Percentiles rank a stretch among this genome's conserved stretches.
These are phyloP conservation scores for Neonectria neomacrospora DNA, from an alignment of 2,329 filamentous ascomycete genomes.

Conservation along the genomic window DNA sequence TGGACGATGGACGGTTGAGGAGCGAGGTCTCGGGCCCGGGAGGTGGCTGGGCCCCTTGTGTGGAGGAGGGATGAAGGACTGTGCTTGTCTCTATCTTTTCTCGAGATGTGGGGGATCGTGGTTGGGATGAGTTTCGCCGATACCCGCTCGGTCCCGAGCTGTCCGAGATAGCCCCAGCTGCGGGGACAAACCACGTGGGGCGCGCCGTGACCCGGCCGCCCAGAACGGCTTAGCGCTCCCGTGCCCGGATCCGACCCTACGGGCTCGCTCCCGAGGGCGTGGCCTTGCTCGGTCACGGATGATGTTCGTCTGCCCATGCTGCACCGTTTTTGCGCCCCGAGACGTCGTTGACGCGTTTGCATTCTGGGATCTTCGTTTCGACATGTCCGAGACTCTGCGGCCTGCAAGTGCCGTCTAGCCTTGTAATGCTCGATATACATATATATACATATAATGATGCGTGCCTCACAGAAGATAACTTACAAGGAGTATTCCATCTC, in stretches of 20 bases:
- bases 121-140: neutral
- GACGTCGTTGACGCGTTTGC: neutral
- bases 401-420: neutral
- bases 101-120: neutral
- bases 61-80: constrained; percentile 7
- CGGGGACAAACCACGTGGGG: constrained; percentile 3
- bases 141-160: constrained; percentile 26
- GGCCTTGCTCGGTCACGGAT: neutral
- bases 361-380: neutral
- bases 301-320: neutral
- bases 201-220: constrained; percentile 5
- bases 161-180: neutral
- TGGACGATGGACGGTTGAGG: neutral
- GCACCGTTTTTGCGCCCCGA: neutral
- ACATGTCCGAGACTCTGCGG: neutral
- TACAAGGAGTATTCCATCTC: neutral
- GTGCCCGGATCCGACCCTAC: constrained; percentile 34
- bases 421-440: neutral
- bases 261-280: constrained; percentile 27
- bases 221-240: constrained; percentile 36
- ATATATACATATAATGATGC: too few relatives aligned
- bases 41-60: neutral
- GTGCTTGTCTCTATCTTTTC: too few relatives aligned
- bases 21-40: constrained; percentile 15
- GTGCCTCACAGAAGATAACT: neutral